Evolutionary conservation across 2,329 filamentous ascomycete genomes (phyloP), one percentile per base, ranked within the genome.

Genomic region (Diaporthe australafricana): DNA sequence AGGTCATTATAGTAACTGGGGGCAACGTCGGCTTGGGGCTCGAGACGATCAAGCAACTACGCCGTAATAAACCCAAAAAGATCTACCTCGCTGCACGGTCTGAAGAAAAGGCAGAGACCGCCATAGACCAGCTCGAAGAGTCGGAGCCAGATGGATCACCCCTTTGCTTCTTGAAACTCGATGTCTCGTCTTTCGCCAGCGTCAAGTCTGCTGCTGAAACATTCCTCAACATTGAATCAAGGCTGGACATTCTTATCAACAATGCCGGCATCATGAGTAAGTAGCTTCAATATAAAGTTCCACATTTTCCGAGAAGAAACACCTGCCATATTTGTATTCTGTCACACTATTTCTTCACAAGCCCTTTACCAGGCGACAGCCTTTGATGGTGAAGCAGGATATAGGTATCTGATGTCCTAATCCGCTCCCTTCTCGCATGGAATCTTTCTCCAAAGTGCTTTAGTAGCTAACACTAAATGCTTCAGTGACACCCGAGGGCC

Each of bases 191-290:
- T 22, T 77, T 84, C 20, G 74, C 77, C 27, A 82, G 74, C 50
- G 78, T 84, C 35, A 79, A 80, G 27, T 72, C 75, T 2, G 79
- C 75, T 20, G 80, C 80, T 8, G 75, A 75, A 32, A 76, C 77
- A 5, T 77, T 83, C 69, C 69, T 53, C 22, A 76, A 77, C 48
- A 60, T 67, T 48, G 74, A 62, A 8, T 25, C 27, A 7, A 27
- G 47, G 6, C 78, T 87, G 6, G 84, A 87, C 76, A 82, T 86
- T 55, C 78, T 87, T 3, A 80, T 86, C 60, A 80, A 82, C 70
- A 87, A 87, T 72, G 85, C 84, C 1, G 85, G 85, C 2, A 81
- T 85, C 50, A 84, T 68, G 63, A 52, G 32, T 35, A 35, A 35
- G 32, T 35, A 35, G 9, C 32, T 35, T 35, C 32, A 35, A 35